Percentiles rank a stretch among this genome's conserved stretches.
These are phyloP conservation scores for Cercospora brassicicola DNA, from an alignment of 2,329 filamentous ascomycete species.

Conservation along the genomic window DNA sequence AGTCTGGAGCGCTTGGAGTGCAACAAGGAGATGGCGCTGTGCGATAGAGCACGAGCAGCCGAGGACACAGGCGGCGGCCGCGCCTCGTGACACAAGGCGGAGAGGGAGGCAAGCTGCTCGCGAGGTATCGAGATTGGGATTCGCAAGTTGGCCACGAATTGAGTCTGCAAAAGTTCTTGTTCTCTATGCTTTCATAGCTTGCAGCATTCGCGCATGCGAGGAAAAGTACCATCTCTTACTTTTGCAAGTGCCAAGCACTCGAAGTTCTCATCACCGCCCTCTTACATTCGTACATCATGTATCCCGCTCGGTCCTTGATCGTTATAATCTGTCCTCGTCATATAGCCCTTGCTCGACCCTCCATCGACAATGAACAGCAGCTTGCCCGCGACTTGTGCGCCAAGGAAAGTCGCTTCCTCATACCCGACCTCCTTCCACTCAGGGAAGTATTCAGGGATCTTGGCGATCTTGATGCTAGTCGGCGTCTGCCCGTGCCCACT, in stretches of 20 bases:
- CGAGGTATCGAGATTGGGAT: background rate
- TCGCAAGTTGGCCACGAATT: background rate
- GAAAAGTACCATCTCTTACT: background rate
- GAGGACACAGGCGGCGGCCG: background rate
- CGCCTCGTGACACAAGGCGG: background rate
- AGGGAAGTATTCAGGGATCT: constrained; percentile 78
- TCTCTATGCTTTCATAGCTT: background rate
- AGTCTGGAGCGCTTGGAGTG: background rate
- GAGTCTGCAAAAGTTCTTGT: background rate
- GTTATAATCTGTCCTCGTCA: constrained; percentile 68
- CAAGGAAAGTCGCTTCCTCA: constrained; percentile 84
- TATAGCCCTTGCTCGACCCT: constrained; percentile 66
- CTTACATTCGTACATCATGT: constrained; percentile 51
- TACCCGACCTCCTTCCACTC: constrained; percentile 78
- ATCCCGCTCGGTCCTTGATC: constrained; percentile 65
- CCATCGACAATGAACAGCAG: constrained; percentile 70
- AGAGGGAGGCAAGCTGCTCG: background rate
- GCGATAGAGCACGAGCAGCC: background rate
- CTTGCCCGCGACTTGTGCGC: constrained; percentile 81
- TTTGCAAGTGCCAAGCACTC: background rate
- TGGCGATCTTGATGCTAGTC: constrained; percentile 75
- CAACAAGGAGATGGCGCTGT: background rate
- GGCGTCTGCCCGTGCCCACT: constrained; percentile 69
- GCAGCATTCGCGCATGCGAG: background rate
- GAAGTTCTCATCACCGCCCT: background rate